Conservation (phyloP, 208 protist species). For the Acanthamoeba culbertsoni region DNA sequence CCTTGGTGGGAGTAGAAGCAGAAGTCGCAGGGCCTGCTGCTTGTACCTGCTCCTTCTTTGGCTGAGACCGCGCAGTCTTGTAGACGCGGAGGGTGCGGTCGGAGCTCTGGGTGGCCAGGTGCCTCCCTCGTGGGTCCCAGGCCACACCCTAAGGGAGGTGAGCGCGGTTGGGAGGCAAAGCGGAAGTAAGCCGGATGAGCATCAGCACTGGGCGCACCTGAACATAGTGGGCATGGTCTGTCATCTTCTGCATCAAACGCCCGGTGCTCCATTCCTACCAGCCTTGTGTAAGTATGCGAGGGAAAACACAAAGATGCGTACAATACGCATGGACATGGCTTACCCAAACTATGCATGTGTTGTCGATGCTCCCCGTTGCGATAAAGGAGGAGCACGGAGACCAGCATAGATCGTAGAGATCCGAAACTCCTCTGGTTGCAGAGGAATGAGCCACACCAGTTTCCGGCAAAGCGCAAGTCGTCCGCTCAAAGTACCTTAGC, state of each 20-base stretch:
- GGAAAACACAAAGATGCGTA: neutral
- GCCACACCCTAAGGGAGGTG: neutral
- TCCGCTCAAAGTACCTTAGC: neutral
- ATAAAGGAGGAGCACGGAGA: slow-evolving; percentile 1
- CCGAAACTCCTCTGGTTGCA: neutral
- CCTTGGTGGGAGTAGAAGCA: neutral
- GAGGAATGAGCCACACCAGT: neutral
- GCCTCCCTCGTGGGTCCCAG: neutral
- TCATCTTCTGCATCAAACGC: neutral
- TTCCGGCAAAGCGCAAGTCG: neutral
- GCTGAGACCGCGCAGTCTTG: slow-evolving; percentile 6
- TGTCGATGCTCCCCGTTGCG: neutral
- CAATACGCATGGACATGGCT: neutral
- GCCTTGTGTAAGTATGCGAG: neutral
- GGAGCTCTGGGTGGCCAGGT: slow-evolving; percentile 41
- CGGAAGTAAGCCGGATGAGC: no score
- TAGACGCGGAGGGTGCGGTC: slow-evolving; percentile 9
- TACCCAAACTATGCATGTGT: slow-evolving; percentile 18
- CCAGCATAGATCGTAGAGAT: slow-evolving; percentile 32
- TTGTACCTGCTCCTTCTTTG: neutral
- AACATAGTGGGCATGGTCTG: slow-evolving; percentile 28
- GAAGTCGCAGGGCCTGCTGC: neutral
- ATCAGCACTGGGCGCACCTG: no score
- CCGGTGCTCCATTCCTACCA: neutral
- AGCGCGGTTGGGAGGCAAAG: neutral